Evolutionary conservation across 2,329 filamentous ascomycete genomes (phyloP).

Genomic region (Pseudocercospora cruenta): DNA sequence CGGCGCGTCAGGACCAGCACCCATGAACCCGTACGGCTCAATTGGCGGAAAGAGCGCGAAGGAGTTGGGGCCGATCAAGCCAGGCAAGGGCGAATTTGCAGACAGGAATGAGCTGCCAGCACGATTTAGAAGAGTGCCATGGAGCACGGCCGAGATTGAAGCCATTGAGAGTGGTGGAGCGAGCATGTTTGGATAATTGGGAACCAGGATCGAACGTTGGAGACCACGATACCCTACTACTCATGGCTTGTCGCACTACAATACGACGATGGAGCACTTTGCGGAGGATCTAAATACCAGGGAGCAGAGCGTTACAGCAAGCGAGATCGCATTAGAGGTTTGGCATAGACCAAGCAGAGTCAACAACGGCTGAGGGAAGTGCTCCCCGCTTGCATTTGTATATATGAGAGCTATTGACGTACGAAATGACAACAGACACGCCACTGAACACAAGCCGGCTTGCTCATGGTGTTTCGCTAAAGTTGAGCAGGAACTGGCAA

Average conservation of each 20-base stretch:
- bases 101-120: conserved; percentile 85
- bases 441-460: background rate
- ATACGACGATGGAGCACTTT: background rate
- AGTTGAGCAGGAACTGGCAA: background rate
- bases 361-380: background rate
- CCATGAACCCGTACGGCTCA: conserved; percentile 38
- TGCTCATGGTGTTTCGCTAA: background rate
- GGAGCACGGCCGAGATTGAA: conserved; percentile 86
- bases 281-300: background rate
- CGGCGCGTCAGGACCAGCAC: conserved; percentile 20
- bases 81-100: conserved; percentile 77
- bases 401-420: conserved; percentile 1
- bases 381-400: background rate
- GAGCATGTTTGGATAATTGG: conserved; percentile 44
- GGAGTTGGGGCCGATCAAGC: conserved; percentile 71
- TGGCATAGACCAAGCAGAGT: background rate
- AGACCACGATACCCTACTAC: background rate
- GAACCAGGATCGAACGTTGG: background rate
- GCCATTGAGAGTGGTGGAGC: conserved; percentile 93
- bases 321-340: background rate
- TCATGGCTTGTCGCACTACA: background rate
- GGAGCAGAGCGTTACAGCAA: background rate
- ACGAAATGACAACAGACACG: background rate
- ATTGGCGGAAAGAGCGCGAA: conserved; percentile 68
- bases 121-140: conserved; percentile 76